Evolutionary conservation across 1,284 basidiomycete species (phyloP).

Genomic region (Ganoderma multipileum): DNA sequence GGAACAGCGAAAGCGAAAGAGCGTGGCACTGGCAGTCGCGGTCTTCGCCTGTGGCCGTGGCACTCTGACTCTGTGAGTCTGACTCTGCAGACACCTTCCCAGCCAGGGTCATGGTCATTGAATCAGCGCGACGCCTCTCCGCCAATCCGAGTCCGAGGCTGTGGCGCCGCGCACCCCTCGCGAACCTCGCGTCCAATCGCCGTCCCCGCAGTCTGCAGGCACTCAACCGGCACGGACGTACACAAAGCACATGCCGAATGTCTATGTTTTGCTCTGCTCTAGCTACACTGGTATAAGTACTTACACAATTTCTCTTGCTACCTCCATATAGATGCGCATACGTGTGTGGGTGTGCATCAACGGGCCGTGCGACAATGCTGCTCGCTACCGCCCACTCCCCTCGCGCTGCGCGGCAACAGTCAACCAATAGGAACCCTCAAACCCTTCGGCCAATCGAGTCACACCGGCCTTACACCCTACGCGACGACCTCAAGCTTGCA

Average conservation of each 20-base stretch:
- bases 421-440: constrained; percentile 2
- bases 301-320: no score
- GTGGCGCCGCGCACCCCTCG: constrained; percentile 9
- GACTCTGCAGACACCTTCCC: background rate
- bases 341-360: constrained; percentile 8
- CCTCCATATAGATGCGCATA: background rate
- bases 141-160: constrained; percentile 7
- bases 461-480: background rate
- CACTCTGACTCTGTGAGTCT: no score
- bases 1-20: constrained; percentile 2
- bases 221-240: background rate
- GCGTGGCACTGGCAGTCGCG: constrained; percentile 15
- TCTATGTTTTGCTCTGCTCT: background rate
- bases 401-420: background rate
- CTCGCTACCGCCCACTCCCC: background rate
- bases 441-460: background rate
- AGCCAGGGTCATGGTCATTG: background rate
- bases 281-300: no score
- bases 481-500: background rate
- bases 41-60: background rate
- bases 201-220: background rate
- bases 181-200: constrained; percentile 13
- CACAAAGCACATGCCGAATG: constrained; percentile 7
- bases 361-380: constrained; percentile 4
- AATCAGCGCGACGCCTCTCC: constrained; percentile 5